phyloP scores from a whole-genome alignment of 2,329 filamentous ascomycete species.

The Trichoderma breve region DNA sequence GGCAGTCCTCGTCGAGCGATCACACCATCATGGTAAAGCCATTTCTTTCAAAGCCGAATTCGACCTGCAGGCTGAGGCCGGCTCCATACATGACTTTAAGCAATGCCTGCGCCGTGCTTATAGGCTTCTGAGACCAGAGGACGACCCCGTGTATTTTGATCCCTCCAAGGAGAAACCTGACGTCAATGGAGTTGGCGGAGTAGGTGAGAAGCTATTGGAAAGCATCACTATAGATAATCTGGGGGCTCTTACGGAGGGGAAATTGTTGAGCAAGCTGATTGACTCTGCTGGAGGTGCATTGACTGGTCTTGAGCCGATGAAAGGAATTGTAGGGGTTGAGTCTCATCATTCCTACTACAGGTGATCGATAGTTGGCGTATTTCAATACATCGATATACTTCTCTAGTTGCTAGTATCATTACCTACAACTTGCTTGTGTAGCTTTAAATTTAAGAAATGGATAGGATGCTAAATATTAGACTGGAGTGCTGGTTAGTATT shows the following conservation, averaged over 20 bases:
- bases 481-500: too few relatives aligned
- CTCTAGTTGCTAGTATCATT: too few relatives aligned
- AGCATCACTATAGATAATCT: background rate
- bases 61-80: background rate
- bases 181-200: background rate
- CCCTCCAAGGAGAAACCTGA: background rate
- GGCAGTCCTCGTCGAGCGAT: background rate
- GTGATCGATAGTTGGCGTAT: background rate
- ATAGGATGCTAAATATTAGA: too few relatives aligned
- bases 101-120: background rate
- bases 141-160: background rate
- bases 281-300: background rate
- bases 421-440: too few relatives aligned
- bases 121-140: background rate
- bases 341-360: background rate
- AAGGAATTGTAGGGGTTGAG: background rate
- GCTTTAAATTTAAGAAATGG: too few relatives aligned
- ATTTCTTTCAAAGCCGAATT: background rate
- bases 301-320: background rate
- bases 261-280: background rate
- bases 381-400: background rate
- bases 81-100: background rate
- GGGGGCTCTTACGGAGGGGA: background rate
- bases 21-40: accelerated
- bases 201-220: background rate